Percentiles rank a stretch among this genome's conserved stretches.
Conservation (phyloP, 257 asterid species). For the Nicotiana obtusifolia region DNA sequence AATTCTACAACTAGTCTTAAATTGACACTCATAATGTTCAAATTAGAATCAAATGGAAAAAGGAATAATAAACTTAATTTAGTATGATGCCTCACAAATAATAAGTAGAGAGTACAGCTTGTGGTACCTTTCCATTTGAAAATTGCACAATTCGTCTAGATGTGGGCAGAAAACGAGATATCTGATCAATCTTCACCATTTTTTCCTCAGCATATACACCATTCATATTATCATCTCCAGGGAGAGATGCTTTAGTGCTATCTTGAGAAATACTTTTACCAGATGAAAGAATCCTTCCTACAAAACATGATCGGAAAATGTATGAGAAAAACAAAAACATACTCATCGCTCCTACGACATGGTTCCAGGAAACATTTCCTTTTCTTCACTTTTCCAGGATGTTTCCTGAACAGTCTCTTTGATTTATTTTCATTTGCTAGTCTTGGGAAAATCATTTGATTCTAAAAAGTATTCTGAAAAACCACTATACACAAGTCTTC, state of each 20-base stretch:
- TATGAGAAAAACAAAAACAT: background rate
- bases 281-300: conserved; percentile 81
- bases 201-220: conserved; percentile 17
- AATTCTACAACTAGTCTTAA: background rate
- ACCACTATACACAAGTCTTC: background rate
- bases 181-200: conserved; percentile 36
- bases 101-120: background rate
- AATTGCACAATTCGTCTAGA: conserved; percentile 93
- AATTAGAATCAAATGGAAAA: background rate
- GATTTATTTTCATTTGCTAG: background rate
- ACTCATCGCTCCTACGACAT: background rate
- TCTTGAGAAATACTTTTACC: conserved; percentile 34
- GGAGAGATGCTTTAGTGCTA: conserved; percentile 18
- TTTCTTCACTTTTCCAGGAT: background rate
- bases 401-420: background rate
- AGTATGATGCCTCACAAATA: background rate
- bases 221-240: conserved; percentile 29
- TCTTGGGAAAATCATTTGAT: background rate
- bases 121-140: conserved; percentile 73
- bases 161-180: conserved; percentile 85
- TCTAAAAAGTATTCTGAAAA: background rate
- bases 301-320: conserved; percentile 2
- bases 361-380: background rate
- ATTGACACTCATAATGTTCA: background rate
- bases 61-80: background rate